Base-by-base conservation (phyloP, 2,329 filamentous ascomycete species). In the Arthroderma sp. region DNA sequence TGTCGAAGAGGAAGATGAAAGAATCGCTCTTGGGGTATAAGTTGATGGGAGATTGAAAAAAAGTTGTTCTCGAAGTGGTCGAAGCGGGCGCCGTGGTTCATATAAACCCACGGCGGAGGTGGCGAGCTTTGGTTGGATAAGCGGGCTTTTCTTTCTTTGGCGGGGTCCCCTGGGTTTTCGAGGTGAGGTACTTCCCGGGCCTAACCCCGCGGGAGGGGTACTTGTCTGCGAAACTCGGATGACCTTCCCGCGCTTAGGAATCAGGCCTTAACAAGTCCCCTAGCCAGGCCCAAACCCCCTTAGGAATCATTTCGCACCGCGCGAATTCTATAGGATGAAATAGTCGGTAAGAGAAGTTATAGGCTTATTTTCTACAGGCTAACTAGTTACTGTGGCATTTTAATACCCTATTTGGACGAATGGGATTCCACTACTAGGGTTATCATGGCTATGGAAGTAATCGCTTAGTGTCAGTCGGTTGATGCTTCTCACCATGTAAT, bases 41-140 rank as follows among this genome's bases (percentile, higher is more conserved):
- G 21, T 4, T 47, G 13, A 47, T 25, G 5, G 19, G 23, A 25
- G 41, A 13, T 47, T 1, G 39, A 21, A 15, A 47, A 47, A 21
- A 13, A 23, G 41, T 37, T 13, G 35, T 37, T 37, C 35, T 15
- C 3, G 7, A 25, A 43, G 8, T 47, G 11, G 8, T 47, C 19
- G 21, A 47, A n/a, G 41, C 41, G 41, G 41, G 41, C 41, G 41
- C 19, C 41, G 41, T 47, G 41, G 41, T 47, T 47, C 41, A 47
- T 47, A 47, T 47, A 47, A 47, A 47, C 41, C 41, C 21, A 47
- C 21, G 19, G 15, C 19, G 17, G 39, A 43, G 41, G 41, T 47
- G 41, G 41, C 41, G 21, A 47, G 41, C 41, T 47, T 47, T 47
- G 41, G 41, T 23, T 47, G 41, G 41, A 23, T 47, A 47, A 47